These are phyloP conservation scores for Penicillium polonicum DNA, from an alignment of 2,329 filamentous ascomycete species.

Conservation along the genomic window DNA sequence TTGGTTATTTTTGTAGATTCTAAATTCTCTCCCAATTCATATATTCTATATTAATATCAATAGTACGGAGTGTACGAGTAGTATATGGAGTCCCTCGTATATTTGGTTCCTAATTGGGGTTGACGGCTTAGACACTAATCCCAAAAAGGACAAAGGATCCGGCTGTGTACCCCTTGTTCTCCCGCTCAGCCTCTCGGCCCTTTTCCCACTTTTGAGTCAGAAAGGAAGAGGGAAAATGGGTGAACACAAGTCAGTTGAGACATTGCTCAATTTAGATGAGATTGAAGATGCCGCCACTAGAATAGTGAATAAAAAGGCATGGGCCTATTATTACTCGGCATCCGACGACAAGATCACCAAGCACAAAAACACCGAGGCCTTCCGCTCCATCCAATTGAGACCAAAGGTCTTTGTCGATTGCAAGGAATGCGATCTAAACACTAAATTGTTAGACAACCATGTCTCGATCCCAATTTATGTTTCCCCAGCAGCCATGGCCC, in stretches of 20 bases:
- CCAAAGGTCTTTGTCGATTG: slow-evolving; percentile 86
- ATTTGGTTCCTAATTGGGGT: neutral
- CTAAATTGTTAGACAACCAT: slow-evolving; percentile 66
- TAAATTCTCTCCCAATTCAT: no score
- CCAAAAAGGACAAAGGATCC: neutral
- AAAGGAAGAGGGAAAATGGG: neutral
- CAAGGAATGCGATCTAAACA: slow-evolving; percentile 69
- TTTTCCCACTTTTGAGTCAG: neutral
- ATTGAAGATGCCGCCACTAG: slow-evolving; percentile 76
- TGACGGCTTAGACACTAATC: neutral
- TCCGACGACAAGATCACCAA: slow-evolving; percentile 68
- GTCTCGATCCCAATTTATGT: slow-evolving; percentile 76
- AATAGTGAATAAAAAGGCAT: slow-evolving; percentile 75
- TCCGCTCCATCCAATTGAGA: slow-evolving; percentile 68
- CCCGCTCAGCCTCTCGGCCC: neutral
- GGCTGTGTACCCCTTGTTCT: neutral
- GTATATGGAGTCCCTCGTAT: no score
- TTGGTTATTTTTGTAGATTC: no score
- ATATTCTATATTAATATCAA: no score
- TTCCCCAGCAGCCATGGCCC: slow-evolving; percentile 81
- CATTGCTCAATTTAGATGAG: slow-evolving; percentile 80
- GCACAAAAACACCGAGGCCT: slow-evolving; percentile 13
- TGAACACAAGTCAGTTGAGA: slow-evolving; percentile 49
- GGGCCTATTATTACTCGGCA: slow-evolving; percentile 91
- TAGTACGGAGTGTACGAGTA: no score